Evolutionary conservation across 2,329 filamentous ascomycete genomes (phyloP), one percentile per base, ranked within the genome.

Genomic region (Aspergillus japonicus): DNA sequence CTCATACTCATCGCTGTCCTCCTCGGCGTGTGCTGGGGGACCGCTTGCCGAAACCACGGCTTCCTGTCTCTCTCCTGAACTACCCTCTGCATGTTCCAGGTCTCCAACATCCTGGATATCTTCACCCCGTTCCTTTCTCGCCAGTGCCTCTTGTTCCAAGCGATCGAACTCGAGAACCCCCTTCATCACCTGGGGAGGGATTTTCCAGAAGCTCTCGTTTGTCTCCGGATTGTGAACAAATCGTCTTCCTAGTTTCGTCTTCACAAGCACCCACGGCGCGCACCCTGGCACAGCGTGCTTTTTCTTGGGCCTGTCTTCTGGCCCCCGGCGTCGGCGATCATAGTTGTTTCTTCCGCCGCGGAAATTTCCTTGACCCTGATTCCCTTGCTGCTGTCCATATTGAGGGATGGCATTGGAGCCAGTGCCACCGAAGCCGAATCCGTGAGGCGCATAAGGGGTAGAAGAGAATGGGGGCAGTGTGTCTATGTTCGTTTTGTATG

Each of bases 181-280:
- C 61, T 89, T 87, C 83, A 93, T 88, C 39, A 99, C 82, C 73
- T 95, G 89, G 57, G 91, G 86, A 0, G 95, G 95, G 68, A 97
- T 95, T 69, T 92, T 92, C 95, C 96, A 99, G 75, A 92, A 92
- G 75, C 93, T 98, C 66, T 92, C 84, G 42, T 94, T 90, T 65
- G 94, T 96, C 56, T 85, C 84, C 0, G 88, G 85, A 67, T 99
- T 96, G 79, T 96, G 91, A 2, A 93, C 92, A 71, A 99, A 99
- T 55, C 93, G 85, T 59, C 95, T 84, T 23, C 91, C 91, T 63
- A 94, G 87, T 72, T 92, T 97, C 0, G 95, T 99, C 72, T 89
- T 91, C n/a, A 99, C 91, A 3, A 99, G 80, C 0, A 96, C 78
- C 95, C 95, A 99, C 16, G 92, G 90, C 67, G 90, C 88, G 68